These are phyloP conservation scores for Ceratocystis alfenasii DNA, from an alignment of 2,329 filamentous ascomycete genomes.

Conservation along the genomic window DNA sequence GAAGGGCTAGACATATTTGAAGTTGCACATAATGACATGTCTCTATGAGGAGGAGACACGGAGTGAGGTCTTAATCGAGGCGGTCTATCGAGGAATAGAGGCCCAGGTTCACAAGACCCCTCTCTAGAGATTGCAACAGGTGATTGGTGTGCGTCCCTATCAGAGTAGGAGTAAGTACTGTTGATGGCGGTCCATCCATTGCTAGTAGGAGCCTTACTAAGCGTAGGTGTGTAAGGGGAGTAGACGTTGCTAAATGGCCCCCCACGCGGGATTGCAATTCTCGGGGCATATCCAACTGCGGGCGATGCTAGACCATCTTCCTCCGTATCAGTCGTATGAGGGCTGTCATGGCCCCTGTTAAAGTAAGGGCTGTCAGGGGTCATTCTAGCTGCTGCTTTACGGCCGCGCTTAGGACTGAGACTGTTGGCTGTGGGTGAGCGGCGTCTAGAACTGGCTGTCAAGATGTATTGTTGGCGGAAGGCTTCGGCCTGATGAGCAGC, in stretches of 20 bases:
- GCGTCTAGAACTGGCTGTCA: slow-evolving; percentile 1
- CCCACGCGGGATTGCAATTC: not conserved
- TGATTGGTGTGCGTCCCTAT: slow-evolving; percentile 11
- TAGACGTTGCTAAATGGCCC: not conserved
- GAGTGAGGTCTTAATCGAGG: slow-evolving; percentile 12
- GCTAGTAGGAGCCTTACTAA: slow-evolving; percentile 12
- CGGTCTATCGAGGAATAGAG: not conserved
- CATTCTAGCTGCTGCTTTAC: not conserved
- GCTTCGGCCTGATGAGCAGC: slow-evolving; percentile 41
- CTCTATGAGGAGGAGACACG: slow-evolving; percentile 3
- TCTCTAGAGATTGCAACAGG: slow-evolving; percentile 16
- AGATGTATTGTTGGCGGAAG: slow-evolving; percentile 31
- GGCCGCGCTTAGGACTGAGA: slow-evolving; percentile 11
- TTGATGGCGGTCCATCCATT: slow-evolving; percentile 15
- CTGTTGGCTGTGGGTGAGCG: slow-evolving; percentile 15
- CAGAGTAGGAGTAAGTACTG: not conserved
- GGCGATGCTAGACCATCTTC: slow-evolving; percentile 27
- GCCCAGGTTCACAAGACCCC: slow-evolving; percentile 11
- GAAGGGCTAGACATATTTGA: not conserved
- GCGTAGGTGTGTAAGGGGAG: not conserved
- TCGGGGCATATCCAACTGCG: not conserved
- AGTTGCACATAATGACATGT: not conserved
- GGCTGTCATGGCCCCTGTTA: slow-evolving; percentile 25
- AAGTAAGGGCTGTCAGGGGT: slow-evolving; percentile 15
- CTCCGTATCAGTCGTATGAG: slow-evolving; percentile 35